Conservation (phyloP, 805 yeast genomes). For the Wickerhamiella dianesei region DNA sequence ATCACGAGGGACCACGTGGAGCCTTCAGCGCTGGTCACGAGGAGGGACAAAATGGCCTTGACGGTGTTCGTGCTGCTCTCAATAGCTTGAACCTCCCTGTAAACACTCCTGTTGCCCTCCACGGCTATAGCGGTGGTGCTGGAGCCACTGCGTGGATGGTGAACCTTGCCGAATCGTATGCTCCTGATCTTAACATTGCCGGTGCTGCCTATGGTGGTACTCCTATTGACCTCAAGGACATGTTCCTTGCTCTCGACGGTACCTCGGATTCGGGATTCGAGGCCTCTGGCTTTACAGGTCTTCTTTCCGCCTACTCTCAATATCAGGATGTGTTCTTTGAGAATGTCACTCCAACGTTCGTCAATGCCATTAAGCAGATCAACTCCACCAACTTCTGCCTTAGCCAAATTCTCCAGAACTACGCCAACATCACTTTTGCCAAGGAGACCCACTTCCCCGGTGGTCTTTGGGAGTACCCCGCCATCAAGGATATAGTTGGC, state of each 20-base stretch:
- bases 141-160: conserved; percentile 23
- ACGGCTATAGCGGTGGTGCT: conserved; percentile 11
- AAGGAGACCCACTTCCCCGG: neutral
- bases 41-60: conserved; percentile 20
- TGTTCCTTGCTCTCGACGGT: conserved; percentile 10
- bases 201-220: conserved; percentile 16
- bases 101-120: conserved; percentile 4
- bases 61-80: conserved; percentile 18
- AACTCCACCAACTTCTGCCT: neutral
- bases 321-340: conserved; percentile 3
- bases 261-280: conserved; percentile 16
- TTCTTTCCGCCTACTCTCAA: conserved; percentile 17
- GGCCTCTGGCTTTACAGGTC: conserved; percentile 18
- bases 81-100: neutral
- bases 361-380: neutral
- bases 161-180: conserved; percentile 18
- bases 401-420: neutral
- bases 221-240: conserved; percentile 12
- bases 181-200: conserved; percentile 19
- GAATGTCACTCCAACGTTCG: neutral
- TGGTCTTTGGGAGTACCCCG: neutral
- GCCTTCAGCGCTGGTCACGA: conserved; percentile 21
- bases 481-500: too few relatives aligned
- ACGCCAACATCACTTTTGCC: neutral
- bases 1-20: conserved; percentile 22